Evolutionary conservation across 179 eudicot genomes (phyloP), one percentile per base, ranked within the genome.

Genomic region (Camellia oleifera): DNA sequence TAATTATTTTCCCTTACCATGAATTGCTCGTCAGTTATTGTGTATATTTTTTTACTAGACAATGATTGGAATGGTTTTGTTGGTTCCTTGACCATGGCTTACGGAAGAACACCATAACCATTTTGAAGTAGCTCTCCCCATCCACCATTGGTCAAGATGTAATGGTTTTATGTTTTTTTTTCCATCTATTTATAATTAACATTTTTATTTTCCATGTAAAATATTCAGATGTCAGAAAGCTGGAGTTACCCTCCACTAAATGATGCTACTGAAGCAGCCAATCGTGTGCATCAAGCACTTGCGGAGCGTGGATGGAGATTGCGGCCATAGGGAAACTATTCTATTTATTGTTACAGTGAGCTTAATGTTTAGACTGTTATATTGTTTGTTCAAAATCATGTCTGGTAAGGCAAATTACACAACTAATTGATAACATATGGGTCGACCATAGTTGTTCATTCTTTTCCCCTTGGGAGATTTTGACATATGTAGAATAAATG

Each of bases 211-310:
- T 13, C 10, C 50, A 11, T 80, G 74, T 11, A 18, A 52, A 32
- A 81, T 5, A 7, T 81, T 73, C 82, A 89, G 92, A 82, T 89
- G 67, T 85, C 92, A 65, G 94, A 89, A 63, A 91, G 88, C 82
- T 94, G 98, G 98, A 91, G 94, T 83, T 94, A 94, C 72, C 98
- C 97, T 76, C 98, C 98, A 3, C 80, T 94, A 32, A 92, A 90
- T 69, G 98, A 94, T 83, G 87, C 97, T 9, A 90, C 88, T 17
- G 97, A 91, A 82, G 98, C 98, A 72, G 98, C 92, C 53, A 83
- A 72, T 57, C 89, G 86, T 82, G 92, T 94, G 60, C 90, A 78
- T 44, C 83, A 84, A 76, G 97, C 97, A 71, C 90, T 94, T 82
- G 92, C 93, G 20, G 85, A 89, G 78, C 93, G 97, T 5, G 98